Conservation (phyloP, 2,329 filamentous ascomycete species). For the Exophiala dermatitidis region DNA sequence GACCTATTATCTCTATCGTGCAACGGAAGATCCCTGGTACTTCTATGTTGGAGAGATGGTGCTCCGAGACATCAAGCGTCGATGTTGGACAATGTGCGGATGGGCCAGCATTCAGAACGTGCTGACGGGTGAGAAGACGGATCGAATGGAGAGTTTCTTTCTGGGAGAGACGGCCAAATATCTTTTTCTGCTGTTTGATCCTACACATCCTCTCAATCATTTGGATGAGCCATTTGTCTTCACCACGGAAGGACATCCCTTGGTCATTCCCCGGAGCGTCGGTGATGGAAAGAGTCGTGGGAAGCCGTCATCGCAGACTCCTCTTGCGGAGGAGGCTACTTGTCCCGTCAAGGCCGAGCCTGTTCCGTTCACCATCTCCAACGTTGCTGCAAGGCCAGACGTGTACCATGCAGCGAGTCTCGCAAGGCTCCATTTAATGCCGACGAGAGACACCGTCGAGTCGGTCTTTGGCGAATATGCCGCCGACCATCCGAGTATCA, state of each 20-base stretch:
- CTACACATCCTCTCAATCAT: slow-evolving; percentile 76
- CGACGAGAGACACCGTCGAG: slow-evolving; percentile 51
- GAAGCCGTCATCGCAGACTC: slow-evolving; percentile 12
- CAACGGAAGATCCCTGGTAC: slow-evolving; percentile 93
- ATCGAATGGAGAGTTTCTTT: slow-evolving; percentile 99
- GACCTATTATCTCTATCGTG: slow-evolving; percentile 90
- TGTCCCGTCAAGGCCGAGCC: slow-evolving; percentile 59
- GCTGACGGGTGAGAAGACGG: slow-evolving; percentile 72
- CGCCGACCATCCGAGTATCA: slow-evolving; percentile 49
- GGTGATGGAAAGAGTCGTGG: slow-evolving; percentile 11
- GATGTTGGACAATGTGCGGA: slow-evolving; percentile 85
- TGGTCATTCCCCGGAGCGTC: slow-evolving; percentile 63
- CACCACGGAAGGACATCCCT: slow-evolving; percentile 88
- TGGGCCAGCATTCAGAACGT: slow-evolving; percentile 88
- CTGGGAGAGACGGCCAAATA: slow-evolving; percentile 95
- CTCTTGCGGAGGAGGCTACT: slow-evolving; percentile 3
- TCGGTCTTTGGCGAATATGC: slow-evolving; percentile 50
- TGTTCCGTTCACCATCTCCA: slow-evolving; percentile 65
- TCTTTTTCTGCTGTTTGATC: slow-evolving; percentile 82
- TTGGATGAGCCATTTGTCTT: slow-evolving; percentile 86
- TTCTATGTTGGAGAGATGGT: slow-evolving; percentile 95
- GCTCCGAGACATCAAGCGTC: slow-evolving; percentile 73
- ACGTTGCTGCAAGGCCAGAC: slow-evolving; percentile 69
- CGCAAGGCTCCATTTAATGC: slow-evolving; percentile 71
- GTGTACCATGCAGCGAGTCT: slow-evolving; percentile 84